Evolutionary conservation across 2,329 filamentous ascomycete species (phyloP), one percentile per base, ranked within the genome.

Genomic region (Coleophoma eucalyptorum): DNA sequence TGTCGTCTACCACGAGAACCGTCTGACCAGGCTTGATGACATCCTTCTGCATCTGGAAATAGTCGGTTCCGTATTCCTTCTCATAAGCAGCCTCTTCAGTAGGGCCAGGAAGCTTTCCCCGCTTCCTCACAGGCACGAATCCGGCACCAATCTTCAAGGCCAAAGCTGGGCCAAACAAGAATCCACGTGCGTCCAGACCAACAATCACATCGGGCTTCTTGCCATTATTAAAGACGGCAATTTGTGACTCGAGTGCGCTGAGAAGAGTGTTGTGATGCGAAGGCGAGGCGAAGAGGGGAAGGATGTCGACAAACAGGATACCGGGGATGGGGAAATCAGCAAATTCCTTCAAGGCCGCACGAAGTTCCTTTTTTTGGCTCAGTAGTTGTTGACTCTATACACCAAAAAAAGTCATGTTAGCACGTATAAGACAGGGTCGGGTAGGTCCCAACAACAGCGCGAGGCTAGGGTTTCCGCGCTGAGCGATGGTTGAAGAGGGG

Each of bases 291-390:
- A 99, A 97, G 67, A 97, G 86, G 55, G 94, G 94, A 71, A 99
- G 86, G 73, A 99, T 97, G 69, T 99, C 94, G 76, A 97, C 90
- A 73, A 99, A 99, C 65, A 96, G 80, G 67, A 99, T 93, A 69
- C 94, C 93, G 43, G 88, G 85, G 59, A 87, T 86, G 53, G 93
- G 93, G 75, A 97, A 97, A 78, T 97, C 90, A 65, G 85, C 83
- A 75, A 90, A 96, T 70, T 91, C 86, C 71, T 89, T 89, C 62
- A 97, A 82, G 53, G 87, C 82, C 60, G 74, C 72, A 67, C 84
- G 78, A 78, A 92, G 79, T 72, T 69, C 87, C 79, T 84, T 74
- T 80, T 84, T 81, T 78, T 78, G 78, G 63, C 64, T 53, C 64
- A 64, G 57, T 64, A 67, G 58, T 55, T 50, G 40, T 26, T 26